Evolutionary conservation across 306 rosid species (phyloP).

Genomic region (Fragaria vesca): DNA sequence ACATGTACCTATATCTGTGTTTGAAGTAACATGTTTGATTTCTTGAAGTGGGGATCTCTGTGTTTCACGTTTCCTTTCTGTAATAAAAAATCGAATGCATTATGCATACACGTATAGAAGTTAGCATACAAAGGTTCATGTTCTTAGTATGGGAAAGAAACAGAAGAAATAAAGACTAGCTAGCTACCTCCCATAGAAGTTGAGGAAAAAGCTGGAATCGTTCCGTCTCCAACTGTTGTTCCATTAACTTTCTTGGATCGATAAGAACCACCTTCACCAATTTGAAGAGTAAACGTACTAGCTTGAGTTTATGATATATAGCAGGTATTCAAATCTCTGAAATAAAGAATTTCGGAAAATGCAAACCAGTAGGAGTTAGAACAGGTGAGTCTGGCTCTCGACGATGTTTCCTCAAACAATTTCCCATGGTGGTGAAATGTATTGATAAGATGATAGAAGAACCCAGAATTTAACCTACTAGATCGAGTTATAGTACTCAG

Average conservation of each 20-base stretch:
- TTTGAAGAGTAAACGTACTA: neutral
- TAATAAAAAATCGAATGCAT: neutral
- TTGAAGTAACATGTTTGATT: slow-evolving; percentile 4
- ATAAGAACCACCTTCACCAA: slow-evolving; percentile 5
- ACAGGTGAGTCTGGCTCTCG: slow-evolving; percentile 25
- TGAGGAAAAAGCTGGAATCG: neutral
- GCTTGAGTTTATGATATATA: neutral
- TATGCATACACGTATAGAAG: neutral
- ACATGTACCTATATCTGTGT: slow-evolving; percentile 20
- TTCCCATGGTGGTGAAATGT: slow-evolving; percentile 29
- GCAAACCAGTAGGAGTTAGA: slow-evolving; percentile 25
- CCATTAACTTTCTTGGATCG: neutral
- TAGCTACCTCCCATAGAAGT: slow-evolving; percentile 7
- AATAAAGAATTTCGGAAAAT: neutral
- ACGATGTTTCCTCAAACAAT: slow-evolving; percentile 23
- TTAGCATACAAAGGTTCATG: neutral
- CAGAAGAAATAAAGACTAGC: neutral
- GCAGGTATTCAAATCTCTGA: neutral
- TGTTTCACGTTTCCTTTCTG: slow-evolving; percentile 18
- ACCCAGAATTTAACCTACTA: neutral
- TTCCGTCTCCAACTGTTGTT: neutral
- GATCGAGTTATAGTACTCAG: neutral
- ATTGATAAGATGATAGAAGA: neutral
- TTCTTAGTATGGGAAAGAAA: neutral
- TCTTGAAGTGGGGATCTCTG: slow-evolving; percentile 9